A percentile compares a stretch with the other conserved stretches of the same genome.
These are phyloP conservation scores for Malassezia arunalokei DNA, from an alignment of 1,284 basidiomycete genomes.

Conservation along the genomic window DNA sequence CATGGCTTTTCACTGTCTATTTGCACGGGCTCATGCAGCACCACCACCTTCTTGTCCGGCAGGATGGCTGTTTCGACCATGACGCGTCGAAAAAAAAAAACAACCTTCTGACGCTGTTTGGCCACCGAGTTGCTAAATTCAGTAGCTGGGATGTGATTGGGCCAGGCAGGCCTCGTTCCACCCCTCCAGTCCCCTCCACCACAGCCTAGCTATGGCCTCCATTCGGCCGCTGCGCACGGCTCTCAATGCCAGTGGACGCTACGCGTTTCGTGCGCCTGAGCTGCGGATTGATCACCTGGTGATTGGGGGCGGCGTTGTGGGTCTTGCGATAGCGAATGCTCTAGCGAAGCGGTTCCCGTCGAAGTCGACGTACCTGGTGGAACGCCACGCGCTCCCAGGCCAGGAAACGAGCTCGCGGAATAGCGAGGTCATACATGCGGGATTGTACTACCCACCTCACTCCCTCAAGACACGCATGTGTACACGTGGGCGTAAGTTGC, in stretches of 20 bases:
- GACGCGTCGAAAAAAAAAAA: too few relatives aligned
- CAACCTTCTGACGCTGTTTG: too few relatives aligned
- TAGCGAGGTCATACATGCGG: slow-evolving; percentile 86
- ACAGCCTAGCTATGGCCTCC: neutral
- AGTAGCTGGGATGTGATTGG: too few relatives aligned
- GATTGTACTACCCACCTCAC: slow-evolving; percentile 59
- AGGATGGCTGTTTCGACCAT: too few relatives aligned
- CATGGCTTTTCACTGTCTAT: too few relatives aligned
- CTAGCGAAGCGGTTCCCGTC: slow-evolving; percentile 59
- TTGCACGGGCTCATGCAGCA: too few relatives aligned
- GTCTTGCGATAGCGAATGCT: slow-evolving; percentile 70
- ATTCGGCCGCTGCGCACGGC: slow-evolving; percentile 21
- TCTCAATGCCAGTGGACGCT: slow-evolving; percentile 18
- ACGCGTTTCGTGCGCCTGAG: slow-evolving; percentile 52
- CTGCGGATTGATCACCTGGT: slow-evolving; percentile 73
- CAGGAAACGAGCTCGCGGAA: slow-evolving; percentile 59
- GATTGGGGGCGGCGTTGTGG: slow-evolving; percentile 83
- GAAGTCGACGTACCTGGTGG: slow-evolving; percentile 71
- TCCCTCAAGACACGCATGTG: slow-evolving; percentile 81
- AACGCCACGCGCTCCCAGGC: slow-evolving; percentile 54
- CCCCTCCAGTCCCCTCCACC: too few relatives aligned
- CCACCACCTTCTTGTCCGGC: too few relatives aligned
- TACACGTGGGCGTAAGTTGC: slow-evolving; percentile 68
- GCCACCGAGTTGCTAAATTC: too few relatives aligned
- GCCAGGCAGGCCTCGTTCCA: too few relatives aligned